phyloP scores from a whole-genome alignment of 768 basidiomycete genomes.

The Mycena venus region DNA sequence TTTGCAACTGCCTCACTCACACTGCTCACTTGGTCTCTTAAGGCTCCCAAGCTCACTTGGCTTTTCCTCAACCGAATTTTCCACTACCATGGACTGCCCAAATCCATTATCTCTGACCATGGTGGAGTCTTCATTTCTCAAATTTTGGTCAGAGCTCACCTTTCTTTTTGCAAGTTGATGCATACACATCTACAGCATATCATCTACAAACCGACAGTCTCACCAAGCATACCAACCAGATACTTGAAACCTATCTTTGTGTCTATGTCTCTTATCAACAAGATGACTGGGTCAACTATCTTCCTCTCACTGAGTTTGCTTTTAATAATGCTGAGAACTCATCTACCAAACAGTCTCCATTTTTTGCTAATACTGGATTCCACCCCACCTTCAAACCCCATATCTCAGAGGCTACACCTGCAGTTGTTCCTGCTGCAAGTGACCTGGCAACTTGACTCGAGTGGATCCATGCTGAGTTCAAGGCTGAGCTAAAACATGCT shows the following conservation, averaged over 20 bases:
- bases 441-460: slow-evolving; percentile 44
- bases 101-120: slow-evolving; percentile 49
- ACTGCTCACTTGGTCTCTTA: slow-evolving; percentile 57
- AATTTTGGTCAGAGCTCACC: slow-evolving; percentile 40
- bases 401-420: slow-evolving; percentile 36
- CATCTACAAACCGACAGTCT: slow-evolving; percentile 60
- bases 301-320: no score
- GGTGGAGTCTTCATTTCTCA: slow-evolving; percentile 49
- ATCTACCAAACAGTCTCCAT: slow-evolving; percentile 59
- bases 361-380: slow-evolving; percentile 50
- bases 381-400: slow-evolving; percentile 49
- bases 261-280: slow-evolving; percentile 53
- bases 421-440: slow-evolving; percentile 47
- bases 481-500: slow-evolving; percentile 45
- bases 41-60: slow-evolving; percentile 46
- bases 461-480: slow-evolving; percentile 48
- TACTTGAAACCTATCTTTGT: slow-evolving; percentile 53
- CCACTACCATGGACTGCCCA: slow-evolving; percentile 49
- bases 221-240: slow-evolving; percentile 54
- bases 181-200: slow-evolving; percentile 51
- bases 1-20: slow-evolving; percentile 50
- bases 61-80: slow-evolving; percentile 54
- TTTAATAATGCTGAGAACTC: no score
- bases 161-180: slow-evolving; percentile 35
- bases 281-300: no score